These are phyloP conservation scores for Ceraceosorus guamensis DNA, from an alignment of 1,284 basidiomycete species.

Conservation along the genomic window DNA sequence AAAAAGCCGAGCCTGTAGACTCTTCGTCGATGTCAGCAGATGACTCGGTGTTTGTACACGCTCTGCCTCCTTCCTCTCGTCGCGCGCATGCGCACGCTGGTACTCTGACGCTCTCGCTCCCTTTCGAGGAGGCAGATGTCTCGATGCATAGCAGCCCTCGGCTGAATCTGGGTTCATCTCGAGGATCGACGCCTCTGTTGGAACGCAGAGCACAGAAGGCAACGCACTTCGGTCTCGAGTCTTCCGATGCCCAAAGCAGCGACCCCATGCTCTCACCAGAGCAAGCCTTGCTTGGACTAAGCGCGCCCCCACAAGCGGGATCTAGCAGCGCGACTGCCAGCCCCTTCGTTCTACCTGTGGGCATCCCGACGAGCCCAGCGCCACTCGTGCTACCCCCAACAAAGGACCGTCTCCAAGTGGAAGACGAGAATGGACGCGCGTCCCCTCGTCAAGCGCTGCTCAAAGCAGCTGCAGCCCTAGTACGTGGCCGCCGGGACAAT, in stretches of 20 bases:
- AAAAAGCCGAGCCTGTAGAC: no score
- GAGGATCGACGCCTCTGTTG: background rate
- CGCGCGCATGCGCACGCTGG: slow-evolving; percentile 10
- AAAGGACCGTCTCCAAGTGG: background rate
- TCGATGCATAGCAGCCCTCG: background rate
- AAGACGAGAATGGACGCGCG: background rate
- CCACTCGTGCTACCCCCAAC: slow-evolving; percentile 4
- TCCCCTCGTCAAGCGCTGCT: background rate
- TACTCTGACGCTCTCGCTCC: slow-evolving; percentile 11
- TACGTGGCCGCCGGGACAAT: background rate
- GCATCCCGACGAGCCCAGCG: background rate
- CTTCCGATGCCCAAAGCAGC: background rate
- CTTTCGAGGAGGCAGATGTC: slow-evolving; percentile 5
- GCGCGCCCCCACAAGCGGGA: no score
- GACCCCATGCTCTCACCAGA: background rate
- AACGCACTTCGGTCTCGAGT: no score
- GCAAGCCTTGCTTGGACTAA: background rate
- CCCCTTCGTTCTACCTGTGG: background rate
- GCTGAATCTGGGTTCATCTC: background rate
- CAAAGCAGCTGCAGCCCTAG: background rate
- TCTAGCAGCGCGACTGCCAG: background rate
- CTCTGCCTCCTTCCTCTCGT: slow-evolving; percentile 7
- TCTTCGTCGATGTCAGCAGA: no score
- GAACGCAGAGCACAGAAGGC: background rate
- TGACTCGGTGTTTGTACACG: slow-evolving; percentile 12